Percentiles rank a stretch among this genome's conserved stretches.
These are phyloP conservation scores for Candida dendrica DNA, from an alignment of 805 yeast species.

Conservation along the genomic window DNA sequence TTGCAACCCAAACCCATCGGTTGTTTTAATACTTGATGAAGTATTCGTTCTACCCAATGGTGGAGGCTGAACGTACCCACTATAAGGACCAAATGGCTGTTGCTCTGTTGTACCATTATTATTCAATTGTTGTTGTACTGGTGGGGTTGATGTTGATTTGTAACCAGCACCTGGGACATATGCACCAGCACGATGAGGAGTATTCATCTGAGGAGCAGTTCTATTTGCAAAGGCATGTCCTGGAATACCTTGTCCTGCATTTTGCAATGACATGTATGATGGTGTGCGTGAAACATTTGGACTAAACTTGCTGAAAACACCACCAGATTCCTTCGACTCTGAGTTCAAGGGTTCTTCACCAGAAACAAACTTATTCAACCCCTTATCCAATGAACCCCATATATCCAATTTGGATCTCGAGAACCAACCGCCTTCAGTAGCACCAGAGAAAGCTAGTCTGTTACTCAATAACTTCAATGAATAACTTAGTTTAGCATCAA, in stretches of 20 bases:
- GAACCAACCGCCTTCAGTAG: conserved; percentile 64
- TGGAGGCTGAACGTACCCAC: not conserved
- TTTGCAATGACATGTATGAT: conserved; percentile 15
- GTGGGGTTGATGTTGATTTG: not conserved
- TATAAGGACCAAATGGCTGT: not conserved
- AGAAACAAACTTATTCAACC: conserved; percentile 71
- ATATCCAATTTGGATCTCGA: conserved; percentile 72
- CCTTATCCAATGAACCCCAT: conserved; percentile 84
- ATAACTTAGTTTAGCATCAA: conserved; percentile 25
- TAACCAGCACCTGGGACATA: not conserved
- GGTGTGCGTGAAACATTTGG: conserved; percentile 59
- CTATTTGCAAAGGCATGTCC: not conserved
- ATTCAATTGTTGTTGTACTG: too few relatives aligned
- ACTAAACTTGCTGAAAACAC: conserved; percentile 65
- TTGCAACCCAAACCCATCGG: not conserved
- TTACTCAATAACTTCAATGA: conserved; percentile 33
- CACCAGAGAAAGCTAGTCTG: conserved; percentile 41
- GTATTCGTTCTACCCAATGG: conserved; percentile 1
- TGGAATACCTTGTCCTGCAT: not conserved
- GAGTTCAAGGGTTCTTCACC: conserved; percentile 61
- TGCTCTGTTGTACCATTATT: not conserved
- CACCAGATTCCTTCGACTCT: conserved; percentile 34
- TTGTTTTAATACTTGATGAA: not conserved
- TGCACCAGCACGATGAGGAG: not conserved
- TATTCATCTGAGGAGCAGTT: not conserved